A percentile compares a stretch with the other conserved stretches of the same genome.
phyloP scores from a whole-genome alignment of 345 rosid species.

The Eucalyptus sideroxylon region DNA sequence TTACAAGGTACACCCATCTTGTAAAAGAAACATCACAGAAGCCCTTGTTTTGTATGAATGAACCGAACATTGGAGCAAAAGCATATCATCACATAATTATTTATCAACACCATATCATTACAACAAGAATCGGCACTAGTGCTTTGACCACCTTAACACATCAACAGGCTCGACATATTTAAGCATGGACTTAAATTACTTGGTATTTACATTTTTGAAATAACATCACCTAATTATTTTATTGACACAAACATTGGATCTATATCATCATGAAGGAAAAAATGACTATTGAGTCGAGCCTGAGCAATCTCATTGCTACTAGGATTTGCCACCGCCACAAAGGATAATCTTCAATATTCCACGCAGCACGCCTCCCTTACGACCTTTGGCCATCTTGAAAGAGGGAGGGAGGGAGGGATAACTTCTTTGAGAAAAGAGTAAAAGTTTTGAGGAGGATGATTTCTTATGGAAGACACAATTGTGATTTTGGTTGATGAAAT shows the following conservation, averaged over 20 bases:
- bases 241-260: not conserved
- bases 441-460: not conserved
- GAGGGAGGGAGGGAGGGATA: not conserved
- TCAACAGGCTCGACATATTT: not conserved
- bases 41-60: not conserved
- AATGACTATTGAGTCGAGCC: not conserved
- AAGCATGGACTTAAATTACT: rapidly evolving
- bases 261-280: not conserved
- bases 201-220: rapidly evolving
- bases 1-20: not conserved
- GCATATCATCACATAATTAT: not conserved
- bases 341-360: too few relatives aligned
- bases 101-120: too few relatives aligned
- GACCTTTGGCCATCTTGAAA: too few relatives aligned
- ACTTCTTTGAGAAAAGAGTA: not conserved
- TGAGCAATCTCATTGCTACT: rapidly evolving
- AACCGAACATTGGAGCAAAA: not conserved
- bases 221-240: not conserved
- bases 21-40: not conserved
- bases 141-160: not conserved
- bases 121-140: rapidly evolving
- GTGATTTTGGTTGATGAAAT: not conserved
- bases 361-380: too few relatives aligned
- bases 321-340: rapidly evolving
- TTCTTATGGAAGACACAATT: not conserved